Percentiles rank a stretch among this genome's conserved stretches.
Evolutionary conservation across 2,329 filamentous ascomycete genomes (phyloP).

Genomic region (Ophiostoma himal-ulmi): DNA sequence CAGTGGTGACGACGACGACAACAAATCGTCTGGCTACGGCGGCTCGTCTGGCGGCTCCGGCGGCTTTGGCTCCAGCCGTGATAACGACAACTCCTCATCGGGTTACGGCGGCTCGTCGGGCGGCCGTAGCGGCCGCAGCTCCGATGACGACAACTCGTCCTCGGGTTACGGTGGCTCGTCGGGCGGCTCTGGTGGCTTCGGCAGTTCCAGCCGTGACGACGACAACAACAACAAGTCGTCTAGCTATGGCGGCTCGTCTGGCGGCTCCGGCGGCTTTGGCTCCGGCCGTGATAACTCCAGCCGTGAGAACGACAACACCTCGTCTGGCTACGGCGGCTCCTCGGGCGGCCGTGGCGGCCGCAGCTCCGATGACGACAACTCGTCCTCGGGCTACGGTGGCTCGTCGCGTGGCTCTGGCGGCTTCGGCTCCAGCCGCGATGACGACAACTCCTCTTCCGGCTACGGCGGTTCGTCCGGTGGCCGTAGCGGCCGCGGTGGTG

Average conservation of each 20-base stretch:
- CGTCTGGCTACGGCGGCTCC: slow-evolving; percentile 21
- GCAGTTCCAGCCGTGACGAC: background rate
- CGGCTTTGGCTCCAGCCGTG: slow-evolving; percentile 18
- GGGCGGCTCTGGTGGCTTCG: slow-evolving; percentile 22
- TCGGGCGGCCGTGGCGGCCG: slow-evolving; percentile 1
- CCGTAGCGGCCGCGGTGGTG: background rate
- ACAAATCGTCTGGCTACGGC: slow-evolving; percentile 23
- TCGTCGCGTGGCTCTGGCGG: background rate
- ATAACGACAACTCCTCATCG: slow-evolving; percentile 35
- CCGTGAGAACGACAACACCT: slow-evolving; percentile 22
- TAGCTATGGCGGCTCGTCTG: slow-evolving; percentile 26
- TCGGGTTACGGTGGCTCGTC: background rate
- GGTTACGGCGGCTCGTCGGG: slow-evolving; percentile 27
- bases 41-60: slow-evolving; percentile 15
- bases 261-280: slow-evolving; percentile 24
- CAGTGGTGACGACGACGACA: slow-evolving; percentile 12
- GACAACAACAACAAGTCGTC: slow-evolving; percentile 16
- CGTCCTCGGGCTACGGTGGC: background rate
- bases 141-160: background rate
- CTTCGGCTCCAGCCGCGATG: slow-evolving; percentile 17
- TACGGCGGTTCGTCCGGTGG: slow-evolving; percentile 9
- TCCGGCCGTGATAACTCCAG: slow-evolving; percentile 14
- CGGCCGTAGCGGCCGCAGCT: slow-evolving; percentile 13
- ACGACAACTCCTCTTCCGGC: slow-evolving; percentile 22
- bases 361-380: slow-evolving; percentile 26